phyloP scores from a whole-genome alignment of 1,284 basidiomycete genomes.

The Cryptococcus wingfieldii region DNA sequence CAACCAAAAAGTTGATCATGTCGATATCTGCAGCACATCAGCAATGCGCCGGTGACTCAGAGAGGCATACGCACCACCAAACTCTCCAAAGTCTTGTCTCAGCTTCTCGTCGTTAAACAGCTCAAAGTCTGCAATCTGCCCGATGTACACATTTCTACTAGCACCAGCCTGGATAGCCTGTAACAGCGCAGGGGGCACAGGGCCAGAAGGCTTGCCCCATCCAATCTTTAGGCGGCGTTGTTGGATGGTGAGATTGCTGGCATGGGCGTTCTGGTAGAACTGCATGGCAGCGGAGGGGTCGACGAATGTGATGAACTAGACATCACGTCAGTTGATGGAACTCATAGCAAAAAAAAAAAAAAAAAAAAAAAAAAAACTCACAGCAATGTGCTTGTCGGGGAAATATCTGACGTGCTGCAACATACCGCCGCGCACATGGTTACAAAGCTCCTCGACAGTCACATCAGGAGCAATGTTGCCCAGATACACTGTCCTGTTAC shows the following conservation, averaged over 20 bases:
- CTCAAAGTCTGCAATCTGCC: constrained; percentile 88
- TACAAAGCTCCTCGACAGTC: constrained; percentile 85
- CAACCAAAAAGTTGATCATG: constrained; percentile 88
- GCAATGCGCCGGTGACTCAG: background rate
- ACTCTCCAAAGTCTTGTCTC: constrained; percentile 83
- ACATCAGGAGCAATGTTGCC: constrained; percentile 94
- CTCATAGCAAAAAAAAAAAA: background rate
- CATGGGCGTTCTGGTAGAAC: constrained; percentile 84
- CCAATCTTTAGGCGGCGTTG: constrained; percentile 88
- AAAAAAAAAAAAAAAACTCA: constrained; percentile 40
- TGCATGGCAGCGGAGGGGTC: constrained; percentile 82
- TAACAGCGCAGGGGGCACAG: constrained; percentile 67
- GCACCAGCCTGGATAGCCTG: constrained; percentile 85
- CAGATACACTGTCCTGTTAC: constrained; percentile 83
- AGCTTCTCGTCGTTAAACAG: constrained; percentile 77
- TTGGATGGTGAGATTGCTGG: constrained; percentile 80
- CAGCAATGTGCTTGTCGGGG: constrained; percentile 90
- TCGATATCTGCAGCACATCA: constrained; percentile 61
- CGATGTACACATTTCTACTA: constrained; percentile 90
- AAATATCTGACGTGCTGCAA: constrained; percentile 79
- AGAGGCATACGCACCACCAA: constrained; percentile 56
- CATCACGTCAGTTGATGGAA: constrained; percentile 9
- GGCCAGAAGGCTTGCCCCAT: constrained; percentile 89
- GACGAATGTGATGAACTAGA: constrained; percentile 82
- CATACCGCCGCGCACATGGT: constrained; percentile 85